A percentile compares a stretch with the other conserved stretches of the same genome.
These are phyloP conservation scores for Malassezia pachydermatis DNA, from an alignment of 1,284 basidiomycete genomes.

Conservation along the genomic window DNA sequence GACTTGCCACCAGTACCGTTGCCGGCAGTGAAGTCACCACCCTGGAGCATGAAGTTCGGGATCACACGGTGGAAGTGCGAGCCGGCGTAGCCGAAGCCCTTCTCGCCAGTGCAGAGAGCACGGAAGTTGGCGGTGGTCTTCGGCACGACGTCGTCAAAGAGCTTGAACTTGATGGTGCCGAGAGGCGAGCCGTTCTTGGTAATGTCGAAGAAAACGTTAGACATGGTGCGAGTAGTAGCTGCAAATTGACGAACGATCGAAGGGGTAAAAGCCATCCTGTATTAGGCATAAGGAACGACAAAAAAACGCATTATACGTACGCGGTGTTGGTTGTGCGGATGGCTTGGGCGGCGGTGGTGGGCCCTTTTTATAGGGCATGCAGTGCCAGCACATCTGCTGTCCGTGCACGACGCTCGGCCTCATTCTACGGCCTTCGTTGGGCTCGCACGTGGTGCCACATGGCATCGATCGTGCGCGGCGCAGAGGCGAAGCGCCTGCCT, in stretches of 20 bases:
- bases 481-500: no score
- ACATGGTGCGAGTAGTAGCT: conserved; percentile 40
- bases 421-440: conserved; percentile 16
- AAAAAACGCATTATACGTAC: conserved; percentile 10
- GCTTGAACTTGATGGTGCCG: conserved; percentile 43
- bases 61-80: conserved; percentile 57
- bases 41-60: conserved; percentile 60
- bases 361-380: conserved; percentile 5
- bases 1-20: conserved; percentile 48
- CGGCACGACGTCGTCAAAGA: conserved; percentile 35
- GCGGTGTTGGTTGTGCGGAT: not conserved
- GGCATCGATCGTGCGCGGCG: no score
- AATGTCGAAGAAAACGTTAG: conserved; percentile 62
- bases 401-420: conserved; percentile 5
- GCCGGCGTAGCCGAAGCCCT: conserved; percentile 65
- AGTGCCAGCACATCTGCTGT: conserved; percentile 2
- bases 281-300: conserved; percentile 15
- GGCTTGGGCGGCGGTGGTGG: not conserved
- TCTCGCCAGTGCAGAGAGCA: conserved; percentile 61
- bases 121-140: conserved; percentile 31
- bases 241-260: conserved; percentile 36
- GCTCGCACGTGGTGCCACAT: no score
- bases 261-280: conserved; percentile 23
- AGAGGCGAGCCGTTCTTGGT: conserved; percentile 51
- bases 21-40: conserved; percentile 59